A percentile compares a stretch with the other conserved stretches of the same genome.
phyloP scores from a whole-genome alignment of 768 basidiomycete species.

The Tricholoma matsutake region DNA sequence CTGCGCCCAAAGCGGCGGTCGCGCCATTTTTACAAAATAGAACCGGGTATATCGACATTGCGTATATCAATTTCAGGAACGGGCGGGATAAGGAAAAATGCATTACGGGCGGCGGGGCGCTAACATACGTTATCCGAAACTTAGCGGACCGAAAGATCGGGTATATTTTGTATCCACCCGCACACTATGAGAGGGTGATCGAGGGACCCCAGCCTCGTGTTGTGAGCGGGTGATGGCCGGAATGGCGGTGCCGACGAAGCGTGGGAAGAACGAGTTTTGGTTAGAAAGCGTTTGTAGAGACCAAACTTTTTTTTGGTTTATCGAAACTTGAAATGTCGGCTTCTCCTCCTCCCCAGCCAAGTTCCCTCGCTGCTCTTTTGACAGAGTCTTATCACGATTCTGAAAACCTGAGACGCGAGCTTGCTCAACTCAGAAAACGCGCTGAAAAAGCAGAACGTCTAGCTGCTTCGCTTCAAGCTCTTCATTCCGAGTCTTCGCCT shows the following conservation, averaged over 20 bases:
- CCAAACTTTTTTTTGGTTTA: neutral
- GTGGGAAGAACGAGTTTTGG: neutral
- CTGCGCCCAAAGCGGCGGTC: no score
- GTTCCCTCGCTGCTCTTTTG: slow-evolving; percentile 56
- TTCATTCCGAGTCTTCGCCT: slow-evolving; percentile 2
- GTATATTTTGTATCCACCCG: no score
- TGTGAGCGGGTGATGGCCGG: slow-evolving; percentile 20
- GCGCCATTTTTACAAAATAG: no score
- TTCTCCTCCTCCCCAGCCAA: no score
- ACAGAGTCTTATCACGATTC: slow-evolving; percentile 49
- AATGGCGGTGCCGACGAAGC: slow-evolving; percentile 18
- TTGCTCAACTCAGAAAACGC: slow-evolving; percentile 36
- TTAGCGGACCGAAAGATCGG: no score
- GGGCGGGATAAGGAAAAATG: no score
- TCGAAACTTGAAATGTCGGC: neutral
- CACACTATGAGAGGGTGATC: slow-evolving; percentile 2
- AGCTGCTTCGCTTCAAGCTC: slow-evolving; percentile 18
- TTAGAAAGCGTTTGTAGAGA: neutral
- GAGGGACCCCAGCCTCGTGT: slow-evolving; percentile 19
- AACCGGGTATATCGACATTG: no score
- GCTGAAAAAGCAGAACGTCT: slow-evolving; percentile 55
- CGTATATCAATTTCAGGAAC: no score
- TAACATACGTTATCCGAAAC: no score
- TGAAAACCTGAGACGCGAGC: slow-evolving; percentile 50
- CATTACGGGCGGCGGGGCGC: no score